These are phyloP conservation scores for Candida chilensis DNA, from an alignment of 805 yeast genomes.

Conservation along the genomic window DNA sequence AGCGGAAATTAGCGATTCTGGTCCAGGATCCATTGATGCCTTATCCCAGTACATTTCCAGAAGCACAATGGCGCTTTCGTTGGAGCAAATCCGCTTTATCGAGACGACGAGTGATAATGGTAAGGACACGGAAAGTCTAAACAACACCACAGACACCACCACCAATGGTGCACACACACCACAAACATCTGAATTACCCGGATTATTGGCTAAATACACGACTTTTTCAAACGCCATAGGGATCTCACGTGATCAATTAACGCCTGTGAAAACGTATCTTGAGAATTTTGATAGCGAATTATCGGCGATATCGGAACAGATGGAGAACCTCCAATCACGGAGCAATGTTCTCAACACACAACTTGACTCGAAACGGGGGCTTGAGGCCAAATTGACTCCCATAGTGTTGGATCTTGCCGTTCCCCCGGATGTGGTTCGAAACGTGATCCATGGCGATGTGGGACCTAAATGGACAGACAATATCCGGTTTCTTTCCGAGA, in stretches of 20 bases:
- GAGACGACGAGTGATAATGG: background rate
- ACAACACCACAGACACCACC: too few species aligned
- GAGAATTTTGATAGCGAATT: constrained; percentile 49
- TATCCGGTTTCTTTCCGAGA: constrained; percentile 48
- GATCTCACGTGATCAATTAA: too few species aligned
- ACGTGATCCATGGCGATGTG: constrained; percentile 50
- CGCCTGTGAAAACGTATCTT: constrained; percentile 46
- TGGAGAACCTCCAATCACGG: constrained; percentile 49
- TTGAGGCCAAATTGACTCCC: constrained; percentile 54
- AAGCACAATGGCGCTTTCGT: background rate
- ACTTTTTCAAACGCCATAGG: too few species aligned
- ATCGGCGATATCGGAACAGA: constrained; percentile 44
- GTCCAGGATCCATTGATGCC: background rate
- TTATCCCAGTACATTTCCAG: too few species aligned
- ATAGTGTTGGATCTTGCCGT: constrained; percentile 67
- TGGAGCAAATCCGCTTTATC: background rate
- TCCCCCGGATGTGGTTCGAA: constrained; percentile 60
- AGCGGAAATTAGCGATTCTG: background rate
- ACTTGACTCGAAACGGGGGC: constrained; percentile 35
- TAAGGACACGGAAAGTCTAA: too few species aligned
- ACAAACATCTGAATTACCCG: too few species aligned
- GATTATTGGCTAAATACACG: too few species aligned
- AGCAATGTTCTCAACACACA: constrained; percentile 39
- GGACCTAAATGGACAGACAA: constrained; percentile 59
- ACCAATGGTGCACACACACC: too few species aligned